Evolutionary conservation across 164 flowering plant genomes (phyloP).

Genomic region (Amborella trichopoda): DNA sequence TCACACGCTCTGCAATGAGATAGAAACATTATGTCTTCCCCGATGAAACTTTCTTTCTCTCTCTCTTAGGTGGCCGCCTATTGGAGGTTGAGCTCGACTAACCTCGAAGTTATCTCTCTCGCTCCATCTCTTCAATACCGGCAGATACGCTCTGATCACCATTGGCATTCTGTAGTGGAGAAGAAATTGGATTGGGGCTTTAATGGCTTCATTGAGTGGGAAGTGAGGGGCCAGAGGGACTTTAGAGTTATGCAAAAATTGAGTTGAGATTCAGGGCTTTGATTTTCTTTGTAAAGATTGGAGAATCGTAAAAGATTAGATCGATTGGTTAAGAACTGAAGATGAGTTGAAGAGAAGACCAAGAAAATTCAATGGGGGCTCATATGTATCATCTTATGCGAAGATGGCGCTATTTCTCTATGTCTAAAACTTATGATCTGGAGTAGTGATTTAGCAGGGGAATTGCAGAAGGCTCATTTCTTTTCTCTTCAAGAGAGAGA

Average conservation of each 20-base stretch:
- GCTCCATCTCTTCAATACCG: constrained; percentile 58
- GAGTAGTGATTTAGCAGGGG: too few species aligned
- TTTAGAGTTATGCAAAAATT: constrained; percentile 1
- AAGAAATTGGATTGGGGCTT: constrained; percentile 12
- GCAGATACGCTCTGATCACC: constrained; percentile 33
- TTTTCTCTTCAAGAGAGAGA: too few species aligned
- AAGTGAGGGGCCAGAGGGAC: constrained; percentile 19
- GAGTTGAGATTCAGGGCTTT: constrained; percentile 18
- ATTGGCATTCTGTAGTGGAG: constrained; percentile 3
- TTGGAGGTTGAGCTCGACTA: constrained; percentile 45
- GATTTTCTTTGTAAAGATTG: constrained; percentile 52
- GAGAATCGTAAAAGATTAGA: constrained; percentile 26
- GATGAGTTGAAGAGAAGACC: too few species aligned
- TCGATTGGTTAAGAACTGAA: too few species aligned
- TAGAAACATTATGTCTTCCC: too few species aligned
- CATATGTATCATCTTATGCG: too few species aligned
- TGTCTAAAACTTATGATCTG: too few species aligned
- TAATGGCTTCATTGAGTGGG: constrained; percentile 12
- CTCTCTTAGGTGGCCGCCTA: background rate
- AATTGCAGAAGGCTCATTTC: too few species aligned
- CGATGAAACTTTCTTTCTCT: background rate
- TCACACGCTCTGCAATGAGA: too few species aligned
- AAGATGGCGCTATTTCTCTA: too few species aligned
- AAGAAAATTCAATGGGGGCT: too few species aligned
- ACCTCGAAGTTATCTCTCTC: constrained; percentile 41